phyloP scores from a whole-genome alignment of 495 filamentous ascomycete species.

The Elasticomyces elasticus region DNA sequence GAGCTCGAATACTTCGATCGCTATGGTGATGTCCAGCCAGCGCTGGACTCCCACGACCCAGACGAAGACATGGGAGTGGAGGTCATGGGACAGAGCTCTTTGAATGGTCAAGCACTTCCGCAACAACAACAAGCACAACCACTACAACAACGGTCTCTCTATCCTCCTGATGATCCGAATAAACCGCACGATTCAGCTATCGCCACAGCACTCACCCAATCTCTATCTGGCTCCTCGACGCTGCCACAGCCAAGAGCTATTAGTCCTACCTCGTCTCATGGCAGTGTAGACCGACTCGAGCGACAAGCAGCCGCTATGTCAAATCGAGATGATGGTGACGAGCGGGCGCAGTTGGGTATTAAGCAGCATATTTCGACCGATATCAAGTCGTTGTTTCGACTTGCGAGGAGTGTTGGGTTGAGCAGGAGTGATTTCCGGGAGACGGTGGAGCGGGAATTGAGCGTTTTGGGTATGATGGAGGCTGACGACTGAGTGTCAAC shows the following conservation, averaged over 20 bases:
- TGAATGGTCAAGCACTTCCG: constrained; percentile 43
- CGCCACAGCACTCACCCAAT: neutral
- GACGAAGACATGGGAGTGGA: constrained; percentile 28
- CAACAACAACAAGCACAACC: constrained; percentile 32
- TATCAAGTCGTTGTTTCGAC: constrained; percentile 76
- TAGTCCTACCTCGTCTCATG: constrained; percentile 11
- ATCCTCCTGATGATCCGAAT: constrained; percentile 28
- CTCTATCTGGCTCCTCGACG: neutral
- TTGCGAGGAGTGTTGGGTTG: constrained; percentile 72
- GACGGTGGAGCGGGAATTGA: constrained; percentile 69
- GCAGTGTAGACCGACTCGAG: constrained; percentile 28
- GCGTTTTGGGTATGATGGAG: constrained; percentile 66
- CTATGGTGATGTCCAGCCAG: constrained; percentile 80
- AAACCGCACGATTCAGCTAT: constrained; percentile 10
- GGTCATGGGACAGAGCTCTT: constrained; percentile 42
- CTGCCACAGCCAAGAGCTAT: constrained; percentile 11
- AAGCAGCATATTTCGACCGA: constrained; percentile 82
- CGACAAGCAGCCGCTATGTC: constrained; percentile 23
- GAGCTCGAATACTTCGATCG: constrained; percentile 78
- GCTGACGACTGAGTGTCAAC: constrained; percentile 39
- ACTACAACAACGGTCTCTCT: constrained; percentile 15
- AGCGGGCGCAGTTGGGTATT: constrained; percentile 65
- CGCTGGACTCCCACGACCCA: constrained; percentile 81
- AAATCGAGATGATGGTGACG: constrained; percentile 46
- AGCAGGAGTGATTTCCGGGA: constrained; percentile 74